These are phyloP conservation scores for Claviceps monticola DNA, from an alignment of 2,329 filamentous ascomycete genomes.

Conservation along the genomic window DNA sequence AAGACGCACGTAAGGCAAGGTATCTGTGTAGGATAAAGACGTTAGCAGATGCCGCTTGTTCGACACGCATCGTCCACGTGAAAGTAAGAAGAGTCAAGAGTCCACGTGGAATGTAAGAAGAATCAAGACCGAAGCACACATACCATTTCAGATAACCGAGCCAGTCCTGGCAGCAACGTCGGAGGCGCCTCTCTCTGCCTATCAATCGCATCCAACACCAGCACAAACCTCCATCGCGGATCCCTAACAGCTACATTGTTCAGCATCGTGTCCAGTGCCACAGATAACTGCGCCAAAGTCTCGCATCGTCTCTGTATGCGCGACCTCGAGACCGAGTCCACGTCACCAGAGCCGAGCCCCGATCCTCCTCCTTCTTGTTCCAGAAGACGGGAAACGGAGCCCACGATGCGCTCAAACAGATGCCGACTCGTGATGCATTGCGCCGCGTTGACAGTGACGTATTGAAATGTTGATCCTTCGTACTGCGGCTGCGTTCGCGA, in stretches of 20 bases:
- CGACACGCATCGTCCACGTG: too few relatives aligned
- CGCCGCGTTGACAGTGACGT: slow-evolving; percentile 51
- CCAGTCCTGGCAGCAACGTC: slow-evolving; percentile 68
- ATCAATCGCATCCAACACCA: slow-evolving; percentile 84
- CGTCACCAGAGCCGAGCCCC: neutral
- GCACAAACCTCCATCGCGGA: slow-evolving; percentile 47
- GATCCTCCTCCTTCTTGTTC: neutral
- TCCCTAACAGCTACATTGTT: slow-evolving; percentile 19
- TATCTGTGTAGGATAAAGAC: slow-evolving; percentile 38
- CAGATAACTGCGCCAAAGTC: slow-evolving; percentile 61
- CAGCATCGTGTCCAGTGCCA: slow-evolving; percentile 55
- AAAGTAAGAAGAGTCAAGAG: neutral
- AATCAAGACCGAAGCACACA: slow-evolving; percentile 14
- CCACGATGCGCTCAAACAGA: slow-evolving; percentile 57
- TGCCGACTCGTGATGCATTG: slow-evolving; percentile 72
- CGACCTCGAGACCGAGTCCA: neutral
- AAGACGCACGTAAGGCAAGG: slow-evolving; percentile 65
- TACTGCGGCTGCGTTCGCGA: neutral
- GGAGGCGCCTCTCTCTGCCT: slow-evolving; percentile 65
- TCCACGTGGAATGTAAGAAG: neutral
- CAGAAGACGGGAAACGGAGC: slow-evolving; percentile 41
- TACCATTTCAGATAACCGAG: slow-evolving; percentile 68
- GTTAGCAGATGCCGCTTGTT: too few relatives aligned
- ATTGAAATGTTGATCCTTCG: slow-evolving; percentile 26
- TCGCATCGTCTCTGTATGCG: slow-evolving; percentile 47